These are phyloP conservation scores for Eragrostis tef DNA, from an alignment of 202 grass and related monocot genomes.

Conservation along the genomic window DNA sequence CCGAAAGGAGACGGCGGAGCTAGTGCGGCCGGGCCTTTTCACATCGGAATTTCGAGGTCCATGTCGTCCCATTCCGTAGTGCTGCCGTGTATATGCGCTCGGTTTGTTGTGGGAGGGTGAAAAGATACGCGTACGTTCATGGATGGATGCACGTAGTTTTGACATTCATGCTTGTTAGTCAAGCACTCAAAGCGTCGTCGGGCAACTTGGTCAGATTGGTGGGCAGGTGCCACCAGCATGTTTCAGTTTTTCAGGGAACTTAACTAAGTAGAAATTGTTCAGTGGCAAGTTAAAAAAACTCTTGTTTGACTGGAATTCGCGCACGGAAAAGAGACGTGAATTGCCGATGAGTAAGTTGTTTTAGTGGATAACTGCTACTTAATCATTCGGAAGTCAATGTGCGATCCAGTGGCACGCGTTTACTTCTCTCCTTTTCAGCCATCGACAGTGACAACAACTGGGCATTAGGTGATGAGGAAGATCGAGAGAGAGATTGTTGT, in stretches of 20 bases:
- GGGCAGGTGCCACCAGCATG: background rate
- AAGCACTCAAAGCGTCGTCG: too few species aligned
- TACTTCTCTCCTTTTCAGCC: slow-evolving; percentile 19
- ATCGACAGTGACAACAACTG: slow-evolving; percentile 26
- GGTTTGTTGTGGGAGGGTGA: background rate
- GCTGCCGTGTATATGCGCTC: background rate
- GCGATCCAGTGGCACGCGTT: slow-evolving; percentile 25
- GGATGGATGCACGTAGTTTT: background rate
- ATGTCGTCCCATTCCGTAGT: slow-evolving; percentile 27
- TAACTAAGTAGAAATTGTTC: background rate
- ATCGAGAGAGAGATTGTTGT: slow-evolving; percentile 6
- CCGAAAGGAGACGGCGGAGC: slow-evolving; percentile 37
- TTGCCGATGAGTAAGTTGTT: background rate
- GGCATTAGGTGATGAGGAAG: background rate
- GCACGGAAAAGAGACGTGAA: background rate
- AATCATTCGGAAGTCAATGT: background rate
- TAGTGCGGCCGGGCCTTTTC: slow-evolving; percentile 56
- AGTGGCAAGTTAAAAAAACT: background rate
- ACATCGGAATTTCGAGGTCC: slow-evolving; percentile 45
- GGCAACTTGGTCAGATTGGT: slow-evolving; percentile 1
- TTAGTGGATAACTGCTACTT: background rate
- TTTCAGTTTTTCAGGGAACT: background rate
- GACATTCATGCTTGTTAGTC: too few species aligned
- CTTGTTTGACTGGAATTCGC: background rate
- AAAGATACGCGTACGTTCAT: slow-evolving; percentile 15